These are phyloP conservation scores for Collybiopsis luxurians DNA, from an alignment of 768 basidiomycete genomes.

Conservation along the genomic window DNA sequence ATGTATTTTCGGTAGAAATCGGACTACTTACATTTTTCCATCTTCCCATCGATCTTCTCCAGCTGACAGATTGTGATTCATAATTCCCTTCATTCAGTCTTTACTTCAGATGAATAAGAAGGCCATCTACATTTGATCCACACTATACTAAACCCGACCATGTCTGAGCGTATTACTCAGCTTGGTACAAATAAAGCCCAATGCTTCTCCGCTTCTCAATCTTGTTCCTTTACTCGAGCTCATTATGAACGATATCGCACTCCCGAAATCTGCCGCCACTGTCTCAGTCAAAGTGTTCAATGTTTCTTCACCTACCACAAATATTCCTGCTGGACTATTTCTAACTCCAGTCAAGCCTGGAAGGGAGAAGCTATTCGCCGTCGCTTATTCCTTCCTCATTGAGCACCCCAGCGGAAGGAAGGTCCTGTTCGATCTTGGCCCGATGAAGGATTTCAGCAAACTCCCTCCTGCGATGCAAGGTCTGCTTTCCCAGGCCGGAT, in stretches of 20 bases:
- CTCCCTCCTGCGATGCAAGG: conserved; percentile 9
- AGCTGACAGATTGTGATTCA: too few relatives aligned
- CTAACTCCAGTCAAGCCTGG: conserved; percentile 13
- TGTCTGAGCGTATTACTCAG: too few relatives aligned
- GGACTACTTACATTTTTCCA: too few relatives aligned
- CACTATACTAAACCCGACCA: too few relatives aligned
- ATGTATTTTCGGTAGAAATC: too few relatives aligned
- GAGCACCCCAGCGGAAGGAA: conserved; percentile 10
- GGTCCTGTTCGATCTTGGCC: conserved; percentile 19
- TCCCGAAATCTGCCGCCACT: conserved; percentile 8
- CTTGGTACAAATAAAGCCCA: too few relatives aligned
- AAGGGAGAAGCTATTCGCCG: conserved; percentile 7
- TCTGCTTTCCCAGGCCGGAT: neutral
- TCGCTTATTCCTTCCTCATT: conserved; percentile 18
- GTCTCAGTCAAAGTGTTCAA: conserved; percentile 16
- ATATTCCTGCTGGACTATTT: conserved; percentile 12
- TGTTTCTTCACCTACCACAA: neutral
- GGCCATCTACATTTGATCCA: too few relatives aligned
- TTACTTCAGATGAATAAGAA: too few relatives aligned
- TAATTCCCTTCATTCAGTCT: too few relatives aligned
- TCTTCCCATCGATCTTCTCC: too few relatives aligned
- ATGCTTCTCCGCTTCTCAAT: too few relatives aligned
- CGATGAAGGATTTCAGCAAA: conserved; percentile 15
- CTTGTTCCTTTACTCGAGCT: too few relatives aligned
- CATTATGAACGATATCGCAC: conserved; percentile 7